Evolutionary conservation across 768 basidiomycete genomes (phyloP).

Genomic region (Suillus plorans): DNA sequence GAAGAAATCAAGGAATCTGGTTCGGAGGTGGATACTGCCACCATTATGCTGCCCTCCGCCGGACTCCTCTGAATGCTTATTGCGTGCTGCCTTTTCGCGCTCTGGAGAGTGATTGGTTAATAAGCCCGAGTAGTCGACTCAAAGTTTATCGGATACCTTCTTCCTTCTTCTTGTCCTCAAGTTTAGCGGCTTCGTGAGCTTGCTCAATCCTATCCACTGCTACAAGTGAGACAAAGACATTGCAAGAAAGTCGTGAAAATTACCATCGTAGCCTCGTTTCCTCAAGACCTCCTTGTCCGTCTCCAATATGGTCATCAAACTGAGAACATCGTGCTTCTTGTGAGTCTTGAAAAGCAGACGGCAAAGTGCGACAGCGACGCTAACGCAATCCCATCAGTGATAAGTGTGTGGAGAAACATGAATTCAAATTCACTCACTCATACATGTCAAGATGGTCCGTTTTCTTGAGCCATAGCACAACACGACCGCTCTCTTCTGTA

Average conservation of each 20-base stretch:
- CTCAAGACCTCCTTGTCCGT: conserved; percentile 78
- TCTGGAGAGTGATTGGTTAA: background rate
- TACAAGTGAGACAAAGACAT: background rate
- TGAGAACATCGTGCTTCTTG: conserved; percentile 77
- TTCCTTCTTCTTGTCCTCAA: conserved; percentile 1
- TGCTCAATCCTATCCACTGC: background rate
- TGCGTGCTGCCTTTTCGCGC: background rate
- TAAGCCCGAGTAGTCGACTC: background rate
- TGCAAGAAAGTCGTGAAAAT: background rate
- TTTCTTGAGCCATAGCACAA: conserved; percentile 63
- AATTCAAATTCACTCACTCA: conserved; percentile 71
- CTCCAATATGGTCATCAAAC: conserved; percentile 88
- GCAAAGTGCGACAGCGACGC: conserved; percentile 80
- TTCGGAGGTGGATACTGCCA: background rate
- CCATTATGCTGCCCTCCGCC: background rate
- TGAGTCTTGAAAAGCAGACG: conserved; percentile 70
- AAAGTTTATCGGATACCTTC: background rate
- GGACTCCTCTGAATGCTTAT: background rate
- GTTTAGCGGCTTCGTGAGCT: background rate
- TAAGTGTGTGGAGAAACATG: conserved; percentile 25
- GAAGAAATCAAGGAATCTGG: background rate
- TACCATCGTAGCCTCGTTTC: conserved; percentile 80
- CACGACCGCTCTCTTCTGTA: conserved; percentile 42
- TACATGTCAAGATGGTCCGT: conserved; percentile 51
- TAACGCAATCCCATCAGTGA: conserved; percentile 26